These are phyloP conservation scores for Chenopodium album DNA, from an alignment of 148 eudicot species.

Conservation along the genomic window DNA sequence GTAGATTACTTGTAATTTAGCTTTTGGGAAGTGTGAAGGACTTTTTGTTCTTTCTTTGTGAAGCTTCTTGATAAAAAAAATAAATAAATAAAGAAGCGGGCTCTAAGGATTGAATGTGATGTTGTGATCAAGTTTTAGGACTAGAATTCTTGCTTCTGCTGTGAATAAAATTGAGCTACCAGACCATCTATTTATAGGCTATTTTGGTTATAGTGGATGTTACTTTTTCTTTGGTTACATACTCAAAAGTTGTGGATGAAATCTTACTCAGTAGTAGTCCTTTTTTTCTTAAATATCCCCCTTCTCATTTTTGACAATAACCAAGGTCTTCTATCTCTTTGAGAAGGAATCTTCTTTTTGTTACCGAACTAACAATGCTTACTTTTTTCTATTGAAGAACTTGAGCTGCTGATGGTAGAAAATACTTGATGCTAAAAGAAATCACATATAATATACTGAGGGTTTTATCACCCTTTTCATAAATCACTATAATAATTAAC, in stretches of 20 bases:
- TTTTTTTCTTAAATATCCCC: slow-evolving; percentile 18
- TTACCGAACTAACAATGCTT: not conserved
- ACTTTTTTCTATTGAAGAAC: not conserved
- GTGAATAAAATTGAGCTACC: slow-evolving; percentile 16
- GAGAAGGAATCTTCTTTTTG: slow-evolving; percentile 1
- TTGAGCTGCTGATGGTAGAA: not conserved
- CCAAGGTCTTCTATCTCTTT: not conserved
- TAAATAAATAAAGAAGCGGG: not conserved
- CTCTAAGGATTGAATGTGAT: not conserved
- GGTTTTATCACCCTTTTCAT: not conserved
- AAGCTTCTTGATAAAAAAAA: not conserved
- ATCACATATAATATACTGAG: not conserved
- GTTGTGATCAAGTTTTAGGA: not conserved
- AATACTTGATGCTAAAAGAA: not conserved
- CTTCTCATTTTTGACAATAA: not conserved
- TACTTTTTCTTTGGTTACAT: not conserved
- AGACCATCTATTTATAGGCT: slow-evolving; percentile 21
- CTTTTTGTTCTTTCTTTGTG: not conserved
- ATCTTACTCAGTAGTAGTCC: not conserved
- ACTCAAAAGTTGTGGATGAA: slow-evolving; percentile 12
- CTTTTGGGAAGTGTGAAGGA: not conserved
- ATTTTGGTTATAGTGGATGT: not conserved
- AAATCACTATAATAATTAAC: not conserved
- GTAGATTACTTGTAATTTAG: not conserved
- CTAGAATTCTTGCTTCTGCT: not conserved